Percentiles rank a stretch among this genome's conserved stretches.
Evolutionary conservation across 2,329 filamentous ascomycete genomes (phyloP).

Genomic region (Alternaria gansuensis): DNA sequence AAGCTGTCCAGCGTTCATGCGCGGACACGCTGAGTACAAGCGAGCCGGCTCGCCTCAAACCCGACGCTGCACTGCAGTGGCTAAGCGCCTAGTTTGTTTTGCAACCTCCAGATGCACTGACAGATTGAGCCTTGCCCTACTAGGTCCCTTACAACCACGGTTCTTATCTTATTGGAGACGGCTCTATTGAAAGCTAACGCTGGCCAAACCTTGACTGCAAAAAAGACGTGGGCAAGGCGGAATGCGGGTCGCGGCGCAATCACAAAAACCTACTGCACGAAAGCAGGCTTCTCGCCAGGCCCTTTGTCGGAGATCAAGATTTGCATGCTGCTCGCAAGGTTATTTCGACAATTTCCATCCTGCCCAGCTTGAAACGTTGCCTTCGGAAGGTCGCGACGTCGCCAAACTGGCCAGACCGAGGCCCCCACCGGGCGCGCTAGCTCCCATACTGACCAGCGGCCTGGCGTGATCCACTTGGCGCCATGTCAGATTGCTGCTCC

Average conservation of each 20-base stretch:
- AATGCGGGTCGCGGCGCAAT: conserved; percentile 5
- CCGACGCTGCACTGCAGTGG: conserved; percentile 24
- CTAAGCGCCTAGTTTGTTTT: conserved; percentile 30
- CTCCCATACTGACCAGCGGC: conserved; percentile 32
- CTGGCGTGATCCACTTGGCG: conserved; percentile 37
- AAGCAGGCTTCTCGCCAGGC: not conserved
- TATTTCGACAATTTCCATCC: conserved; percentile 16
- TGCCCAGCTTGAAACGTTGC: conserved; percentile 34
- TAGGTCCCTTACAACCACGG: conserved; percentile 11
- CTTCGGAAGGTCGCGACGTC: conserved; percentile 18
- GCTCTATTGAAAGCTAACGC: conserved; percentile 10
- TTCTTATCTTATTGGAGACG: conserved; percentile 20
- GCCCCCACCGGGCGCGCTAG: conserved; percentile 27
- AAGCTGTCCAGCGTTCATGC: conserved; percentile 11
- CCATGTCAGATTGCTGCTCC: conserved; percentile 31
- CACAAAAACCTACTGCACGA: not conserved
- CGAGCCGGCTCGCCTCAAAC: conserved; percentile 14
- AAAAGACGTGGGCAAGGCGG: conserved; percentile 1
- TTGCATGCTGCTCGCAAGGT: conserved; percentile 13
- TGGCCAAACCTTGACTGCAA: conserved; percentile 7
- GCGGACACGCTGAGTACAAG: conserved; percentile 1
- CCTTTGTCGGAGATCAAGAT: conserved; percentile 10
- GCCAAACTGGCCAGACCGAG: conserved; percentile 32
- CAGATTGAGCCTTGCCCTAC: conserved; percentile 17
- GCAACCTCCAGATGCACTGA: conserved; percentile 24